phyloP scores from a whole-genome alignment of 176 grass and related monocot genomes.

The Paspalum notatum region DNA sequence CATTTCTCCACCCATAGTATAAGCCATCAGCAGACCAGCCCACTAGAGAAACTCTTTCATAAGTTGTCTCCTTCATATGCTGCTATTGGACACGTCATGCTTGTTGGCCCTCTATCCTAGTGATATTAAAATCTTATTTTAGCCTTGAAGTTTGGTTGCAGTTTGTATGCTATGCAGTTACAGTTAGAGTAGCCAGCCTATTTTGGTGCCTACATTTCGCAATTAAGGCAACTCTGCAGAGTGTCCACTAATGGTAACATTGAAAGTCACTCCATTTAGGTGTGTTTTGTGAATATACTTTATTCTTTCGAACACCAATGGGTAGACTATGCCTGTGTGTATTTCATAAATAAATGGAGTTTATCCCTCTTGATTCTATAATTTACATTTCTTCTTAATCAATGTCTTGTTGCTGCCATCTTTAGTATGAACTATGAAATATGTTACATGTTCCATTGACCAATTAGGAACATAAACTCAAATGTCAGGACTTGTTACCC shows the following conservation, averaged over 20 bases:
- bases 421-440: background rate
- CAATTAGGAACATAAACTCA: background rate
- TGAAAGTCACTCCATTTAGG: background rate
- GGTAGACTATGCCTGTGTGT: background rate
- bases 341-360: conserved; percentile 6
- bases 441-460: conserved; percentile 14
- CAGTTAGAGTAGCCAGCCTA: background rate
- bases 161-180: background rate
- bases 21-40: background rate
- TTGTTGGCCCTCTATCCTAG: background rate
- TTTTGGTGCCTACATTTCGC: background rate
- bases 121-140: background rate
- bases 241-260: background rate
- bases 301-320: background rate
- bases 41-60: conserved; percentile 6
- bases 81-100: background rate
- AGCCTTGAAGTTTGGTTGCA: background rate
- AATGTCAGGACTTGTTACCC: background rate
- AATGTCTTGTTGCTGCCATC: background rate
- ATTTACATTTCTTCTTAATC: conserved; percentile 14
- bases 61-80: background rate
- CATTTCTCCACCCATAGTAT: conserved; percentile 6
- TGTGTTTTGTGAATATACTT: conserved; percentile 12
- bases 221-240: background rate
- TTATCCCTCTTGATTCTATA: conserved; percentile 4